Base-by-base conservation (phyloP, 352 stramenopile species). In the Globisporangium irregulare region DNA sequence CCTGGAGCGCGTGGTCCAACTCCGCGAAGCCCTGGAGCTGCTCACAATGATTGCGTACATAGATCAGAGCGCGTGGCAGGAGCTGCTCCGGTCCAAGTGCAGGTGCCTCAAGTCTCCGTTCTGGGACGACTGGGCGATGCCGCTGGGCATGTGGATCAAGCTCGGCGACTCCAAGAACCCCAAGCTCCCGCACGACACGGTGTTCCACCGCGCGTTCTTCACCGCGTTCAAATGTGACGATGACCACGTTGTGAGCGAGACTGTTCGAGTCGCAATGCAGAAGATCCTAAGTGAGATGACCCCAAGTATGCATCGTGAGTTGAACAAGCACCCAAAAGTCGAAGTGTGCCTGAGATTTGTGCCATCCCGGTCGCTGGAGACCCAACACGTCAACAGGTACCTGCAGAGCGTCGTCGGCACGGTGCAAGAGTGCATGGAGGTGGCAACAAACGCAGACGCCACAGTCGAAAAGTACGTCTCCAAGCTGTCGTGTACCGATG, bases 31-130 rank as follows among this genome's bases (percentile, higher is more conserved):
- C 36, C 36, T 63, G 34, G 58, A 63, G 36, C 58, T 63, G 32
- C 58, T 63, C 22, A 63, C 58, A 12, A 63, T 53, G 58, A 6
- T 63, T 12, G 22, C 24, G 14, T 54, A 54, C 34, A 38, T 63
- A 24, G 22, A 24, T 24, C 22, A 24, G 22, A 24, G 22, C 22
- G 22, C 8, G 58, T 63, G 58, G 58, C 58, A 63, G 36, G 58
- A 34, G 12, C 58, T 63, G 58, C 58, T 63, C 22, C 58, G 58
- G 22, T 46, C 54, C 58, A 63, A 63, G 36, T 63, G 58, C 22
- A 48, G 29, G n/a, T 63, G 58, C 36, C 34, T 48, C 34, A 12
- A 24, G n/a, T 38, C 58, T 14, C 58, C 58, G 20, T 63, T 63
- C 58, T 63, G 58, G 58, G 58, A 63, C 58, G 36, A 46, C 36